Conservation (phyloP, 768 basidiomycete species). For the Naganishia randhawae region DNA sequence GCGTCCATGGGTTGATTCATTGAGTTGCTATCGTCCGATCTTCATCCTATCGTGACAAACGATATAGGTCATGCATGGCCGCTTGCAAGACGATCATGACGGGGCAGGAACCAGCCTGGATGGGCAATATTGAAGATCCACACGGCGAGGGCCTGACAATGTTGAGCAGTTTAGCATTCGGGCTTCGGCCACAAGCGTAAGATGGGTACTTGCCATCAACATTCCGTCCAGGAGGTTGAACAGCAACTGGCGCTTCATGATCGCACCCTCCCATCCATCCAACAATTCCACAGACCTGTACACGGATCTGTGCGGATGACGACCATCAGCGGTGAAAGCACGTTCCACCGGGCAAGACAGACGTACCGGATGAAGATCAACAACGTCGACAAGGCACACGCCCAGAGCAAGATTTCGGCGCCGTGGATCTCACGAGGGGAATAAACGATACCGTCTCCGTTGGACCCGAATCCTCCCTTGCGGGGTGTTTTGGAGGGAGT, state of each 20-base stretch:
- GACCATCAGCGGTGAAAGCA: background rate
- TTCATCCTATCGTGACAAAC: too few relatives aligned
- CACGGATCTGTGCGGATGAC: conserved; percentile 42
- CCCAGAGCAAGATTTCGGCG: conserved; percentile 37
- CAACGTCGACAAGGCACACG: conserved; percentile 44
- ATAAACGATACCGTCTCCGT: background rate
- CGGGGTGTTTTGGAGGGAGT: background rate
- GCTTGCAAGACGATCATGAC: background rate
- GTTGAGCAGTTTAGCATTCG: background rate
- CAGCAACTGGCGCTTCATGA: conserved; percentile 55
- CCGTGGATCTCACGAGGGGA: conserved; percentile 6
- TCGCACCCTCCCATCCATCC: conserved; percentile 57
- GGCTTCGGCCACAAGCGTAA: background rate
- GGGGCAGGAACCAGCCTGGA: conserved; percentile 7
- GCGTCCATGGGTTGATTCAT: background rate
- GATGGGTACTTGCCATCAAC: conserved; percentile 37
- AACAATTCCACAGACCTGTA: conserved; percentile 57
- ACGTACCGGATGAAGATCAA: conserved; percentile 56
- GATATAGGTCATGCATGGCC: background rate
- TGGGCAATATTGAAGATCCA: conserved; percentile 21
- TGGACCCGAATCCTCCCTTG: background rate
- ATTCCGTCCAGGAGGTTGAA: conserved; percentile 42
- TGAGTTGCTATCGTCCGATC: background rate
- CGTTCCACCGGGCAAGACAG: background rate
- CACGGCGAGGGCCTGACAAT: background rate